A percentile compares a stretch with the other conserved stretches of the same genome.
Evolutionary conservation across 352 stramenopile genomes (phyloP).

Genomic region (Nothophytophthora sp.): DNA sequence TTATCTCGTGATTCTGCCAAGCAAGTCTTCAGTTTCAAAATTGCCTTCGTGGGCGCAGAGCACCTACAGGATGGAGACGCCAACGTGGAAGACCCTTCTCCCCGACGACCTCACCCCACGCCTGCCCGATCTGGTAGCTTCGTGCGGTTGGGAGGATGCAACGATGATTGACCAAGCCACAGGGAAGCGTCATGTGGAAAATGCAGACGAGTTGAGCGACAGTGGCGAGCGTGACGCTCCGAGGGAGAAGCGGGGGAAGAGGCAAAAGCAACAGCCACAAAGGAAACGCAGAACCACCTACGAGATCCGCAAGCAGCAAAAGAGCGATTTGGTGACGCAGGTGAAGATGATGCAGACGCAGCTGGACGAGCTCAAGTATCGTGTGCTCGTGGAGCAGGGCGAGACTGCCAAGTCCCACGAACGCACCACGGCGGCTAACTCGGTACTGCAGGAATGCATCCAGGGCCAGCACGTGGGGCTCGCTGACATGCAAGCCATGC

Average conservation of each 20-base stretch:
- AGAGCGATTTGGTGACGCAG: conserved; percentile 21
- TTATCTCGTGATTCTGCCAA: no score
- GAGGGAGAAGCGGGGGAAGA: conserved; percentile 2
- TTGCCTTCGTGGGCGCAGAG: no score
- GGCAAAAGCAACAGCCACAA: not conserved
- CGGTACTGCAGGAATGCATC: conserved; percentile 28
- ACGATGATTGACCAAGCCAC: no score
- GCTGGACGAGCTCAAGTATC: conserved; percentile 37
- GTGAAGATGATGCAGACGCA: conserved; percentile 30
- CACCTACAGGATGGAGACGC: no score
- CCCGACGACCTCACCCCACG: no score
- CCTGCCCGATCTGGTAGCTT: no score
- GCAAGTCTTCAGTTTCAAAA: no score
- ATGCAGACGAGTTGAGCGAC: no score
- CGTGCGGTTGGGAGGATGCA: no score
- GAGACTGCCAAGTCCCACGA: conserved; percentile 29
- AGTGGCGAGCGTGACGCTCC: not conserved
- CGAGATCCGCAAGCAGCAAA: conserved; percentile 35
- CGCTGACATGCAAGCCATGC: conserved; percentile 21
- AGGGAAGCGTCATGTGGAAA: no score
- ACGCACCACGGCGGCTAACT: conserved; percentile 8
- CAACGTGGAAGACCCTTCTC: no score
- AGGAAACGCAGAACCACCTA: conserved; percentile 37
- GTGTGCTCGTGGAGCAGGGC: conserved; percentile 27
- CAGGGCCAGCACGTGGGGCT: conserved; percentile 28